Evolutionary conservation across 495 filamentous ascomycete species (phyloP), one percentile per base, ranked within the genome.

Genomic region (Cairneyella variabilis): DNA sequence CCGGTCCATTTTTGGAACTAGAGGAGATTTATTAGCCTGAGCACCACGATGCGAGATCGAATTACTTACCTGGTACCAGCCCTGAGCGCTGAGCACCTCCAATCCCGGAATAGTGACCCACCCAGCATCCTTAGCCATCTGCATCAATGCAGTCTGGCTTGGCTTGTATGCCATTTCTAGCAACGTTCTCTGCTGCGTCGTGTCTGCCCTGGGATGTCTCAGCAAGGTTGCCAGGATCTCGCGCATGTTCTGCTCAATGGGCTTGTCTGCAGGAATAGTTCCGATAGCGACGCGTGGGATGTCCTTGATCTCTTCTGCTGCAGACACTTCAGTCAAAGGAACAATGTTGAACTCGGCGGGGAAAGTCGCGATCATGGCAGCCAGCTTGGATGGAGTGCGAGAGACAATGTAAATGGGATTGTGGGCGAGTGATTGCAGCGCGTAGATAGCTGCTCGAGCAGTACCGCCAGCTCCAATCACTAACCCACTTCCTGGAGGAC

Each of bases 151-250:
- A 12, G 93, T 99, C 23, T 85, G 77, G 0, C 79, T 66, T 22
- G 93, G 95, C 66, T 86, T 95, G 68, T 99, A 99, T 3, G 93
- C 91, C 93, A 99, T 97, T 73, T 99, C 93, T 1, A 96, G 70
- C 50, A 97, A 71, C 26, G 95, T 83, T 26, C 78, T 76, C 37
- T 67, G 64, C 9, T 65, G 64, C 27, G 74, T 66, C 1, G 61
- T 63, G 32, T 59, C 49, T 11, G 64, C 59, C 57, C 73, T 73
- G 16, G 71, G 64, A 53, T 77, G 72, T 54, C 77, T 76, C 55
- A 99, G 78, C 9, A 88, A 59, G 40, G 76, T 74, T 2, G 71
- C 70, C 14, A 97, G 70, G 9, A 86, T 76, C 61, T 85, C 85
- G 20, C 79, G 74, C 76, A 95, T 83, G 27, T 66, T 69, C 4